Evolutionary conservation across 1,284 basidiomycete species (phyloP), one percentile per base, ranked within the genome.

Genomic region (Coniophora puteana): DNA sequence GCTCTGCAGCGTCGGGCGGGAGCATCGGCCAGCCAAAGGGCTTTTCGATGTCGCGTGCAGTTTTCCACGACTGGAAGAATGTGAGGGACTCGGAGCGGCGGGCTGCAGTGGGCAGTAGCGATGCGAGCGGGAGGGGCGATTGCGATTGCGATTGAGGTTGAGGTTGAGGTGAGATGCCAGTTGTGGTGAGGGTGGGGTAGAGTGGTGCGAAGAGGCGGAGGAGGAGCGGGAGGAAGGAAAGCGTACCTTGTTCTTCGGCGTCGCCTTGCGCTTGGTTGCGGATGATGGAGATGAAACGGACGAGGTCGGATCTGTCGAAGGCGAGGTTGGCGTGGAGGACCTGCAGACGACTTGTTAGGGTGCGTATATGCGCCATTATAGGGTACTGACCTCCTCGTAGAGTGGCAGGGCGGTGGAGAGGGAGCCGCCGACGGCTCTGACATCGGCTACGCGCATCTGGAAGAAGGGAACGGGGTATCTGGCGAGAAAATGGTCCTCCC

Each of bases 21-120:
- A 59, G 49, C 59, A 59, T 62, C 0, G 57, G 57, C 57, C 57
- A 59, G 4, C 47, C 52, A 43, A 59, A 59, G 1, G 57, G 57
- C 25, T 60, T 63, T 1, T 61, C 57, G 14, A 62, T 61, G 20
- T 60, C 38, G 12, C 57, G 56, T 1, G 61, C 47, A 2, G 48
- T 57, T 30, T 59, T 59, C 61, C 57, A 59, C 23, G 41, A 37
- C 25, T 63, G 57, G 45, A 59, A 59, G 43, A 63, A 59, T 6
- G 45, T 57, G 8, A 59, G 24, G 31, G 40, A 48, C 8, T 52
- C 51, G 1, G 44, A 57, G 22, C 48, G 52, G 20, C 29, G 33
- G 3, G 51, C 57, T 59, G 35, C 30, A 26, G 21, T 20, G 23
- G 33, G 33, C 16, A 13, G 8, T 21, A 12, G 10, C 8, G 10